Evolutionary conservation across 495 filamentous ascomycete genomes (phyloP), one percentile per base, ranked within the genome.

Genomic region (Paragyromitra xinjiangensis): DNA sequence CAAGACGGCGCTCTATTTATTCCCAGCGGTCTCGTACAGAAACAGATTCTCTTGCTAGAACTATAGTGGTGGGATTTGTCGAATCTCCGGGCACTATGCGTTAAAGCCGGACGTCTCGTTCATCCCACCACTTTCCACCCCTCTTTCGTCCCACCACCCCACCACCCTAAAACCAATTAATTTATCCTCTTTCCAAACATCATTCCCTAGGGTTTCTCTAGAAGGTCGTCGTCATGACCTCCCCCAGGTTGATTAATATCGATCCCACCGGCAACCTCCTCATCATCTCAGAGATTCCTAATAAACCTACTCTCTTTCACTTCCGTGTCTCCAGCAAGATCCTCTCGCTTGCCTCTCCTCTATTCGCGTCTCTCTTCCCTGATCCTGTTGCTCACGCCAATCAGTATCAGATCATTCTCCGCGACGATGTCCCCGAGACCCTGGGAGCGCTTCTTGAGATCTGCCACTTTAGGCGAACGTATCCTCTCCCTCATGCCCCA

Each of bases 241-340:
- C 26, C 19, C 37, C 61, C 8, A 55, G 37, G 45, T 34, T 44
- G 0, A 39, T 76, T 24, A 56, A 42, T 26, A 71, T 76, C 22
- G 73, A 76, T 19, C 73, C 73, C 9, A 44, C 42, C 14, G 69
- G 69, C 5, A 77, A 77, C 37, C 74, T 77, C 24, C 26, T 64
- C 7, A 61, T 77, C 19, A 59, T 77, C 61, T 48, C 34, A 8
- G n/a, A 73, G 24, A 26, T 19, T 19, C 34, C 58, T 14, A 14
- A 42, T 11, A 44, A 29, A 5, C 6, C 34, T 4, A 44, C 16
- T 34, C 29, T 58, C 55, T 65, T 39, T 24, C 50, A 59, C 12
- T 71, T 83, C 37, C 79, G 37, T 40, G 69, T 78, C 40, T 83
- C 78, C 40, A 80, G 81, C 7, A 81, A 77, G 48, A 48, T 50